Conservation (phyloP, 169 alveolate species). For the Besnoitia besnoiti region DNA sequence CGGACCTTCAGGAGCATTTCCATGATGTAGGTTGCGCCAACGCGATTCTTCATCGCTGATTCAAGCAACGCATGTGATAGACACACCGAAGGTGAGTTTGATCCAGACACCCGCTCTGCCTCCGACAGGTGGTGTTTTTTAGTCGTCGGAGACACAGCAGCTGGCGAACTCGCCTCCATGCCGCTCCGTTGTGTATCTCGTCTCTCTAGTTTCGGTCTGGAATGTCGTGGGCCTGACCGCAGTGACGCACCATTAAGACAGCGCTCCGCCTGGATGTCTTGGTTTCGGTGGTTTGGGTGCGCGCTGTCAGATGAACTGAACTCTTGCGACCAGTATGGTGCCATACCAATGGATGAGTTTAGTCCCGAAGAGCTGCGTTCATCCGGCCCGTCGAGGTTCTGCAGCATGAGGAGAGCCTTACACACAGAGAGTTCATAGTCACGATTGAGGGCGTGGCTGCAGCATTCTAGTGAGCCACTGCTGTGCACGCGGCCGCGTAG, state of each 20-base stretch:
- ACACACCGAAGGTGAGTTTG: neutral
- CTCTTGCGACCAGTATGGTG: neutral
- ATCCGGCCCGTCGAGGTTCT: neutral
- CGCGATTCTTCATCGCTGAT: neutral
- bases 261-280: neutral
- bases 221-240: neutral
- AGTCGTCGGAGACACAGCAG: neutral
- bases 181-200: neutral
- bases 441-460: neutral
- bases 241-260: neutral
- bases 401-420: conserved; percentile 34
- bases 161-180: neutral
- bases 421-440: conserved; percentile 17
- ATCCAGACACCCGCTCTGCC: neutral
- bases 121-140: neutral
- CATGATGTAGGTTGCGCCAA: neutral
- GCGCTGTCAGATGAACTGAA: neutral
- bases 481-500: neutral
- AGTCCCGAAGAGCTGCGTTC: neutral
- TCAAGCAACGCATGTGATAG: neutral
- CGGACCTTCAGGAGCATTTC: conserved; percentile 2
- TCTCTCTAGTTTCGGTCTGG: neutral
- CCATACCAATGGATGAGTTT: neutral
- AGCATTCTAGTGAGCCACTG: neutral
- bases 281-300: neutral